A percentile compares a stretch with the other conserved stretches of the same genome.
These are phyloP conservation scores for Plectosphaerella sp. DNA, from an alignment of 2,329 filamentous ascomycete species.

Conservation along the genomic window DNA sequence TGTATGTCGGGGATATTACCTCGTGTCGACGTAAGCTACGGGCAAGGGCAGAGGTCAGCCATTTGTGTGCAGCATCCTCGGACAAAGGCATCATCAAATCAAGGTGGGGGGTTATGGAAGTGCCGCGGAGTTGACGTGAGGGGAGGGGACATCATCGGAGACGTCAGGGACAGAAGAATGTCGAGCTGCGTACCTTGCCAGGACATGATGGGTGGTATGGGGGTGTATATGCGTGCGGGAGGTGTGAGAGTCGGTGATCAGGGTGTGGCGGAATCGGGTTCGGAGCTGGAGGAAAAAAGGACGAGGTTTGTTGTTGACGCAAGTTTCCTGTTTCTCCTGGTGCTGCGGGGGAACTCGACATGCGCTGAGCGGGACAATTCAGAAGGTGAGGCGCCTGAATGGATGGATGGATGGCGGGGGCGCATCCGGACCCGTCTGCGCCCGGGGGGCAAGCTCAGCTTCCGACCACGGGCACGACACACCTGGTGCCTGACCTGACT, in stretches of 20 bases:
- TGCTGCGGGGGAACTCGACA: not conserved
- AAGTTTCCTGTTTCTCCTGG: not conserved
- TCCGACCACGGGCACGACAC: too few species aligned
- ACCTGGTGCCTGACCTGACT: too few species aligned
- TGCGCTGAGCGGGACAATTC: not conserved
- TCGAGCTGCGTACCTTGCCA: conserved; percentile 59
- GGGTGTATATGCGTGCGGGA: conserved; percentile 7
- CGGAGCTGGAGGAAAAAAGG: conserved; percentile 2
- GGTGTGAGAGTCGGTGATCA: conserved; percentile 3
- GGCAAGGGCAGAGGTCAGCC: conserved; percentile 21
- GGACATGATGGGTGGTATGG: conserved; percentile 51
- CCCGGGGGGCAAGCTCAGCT: too few species aligned
- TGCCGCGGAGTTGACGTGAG: conserved; percentile 4
- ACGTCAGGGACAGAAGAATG: conserved; percentile 10
- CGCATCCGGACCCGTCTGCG: too few species aligned
- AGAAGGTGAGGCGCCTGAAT: too few species aligned
- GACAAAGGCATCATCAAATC: not conserved
- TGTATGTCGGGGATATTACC: conserved; percentile 27
- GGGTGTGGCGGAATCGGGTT: not conserved
- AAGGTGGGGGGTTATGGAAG: conserved; percentile 7
- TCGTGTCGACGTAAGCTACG: conserved; percentile 47
- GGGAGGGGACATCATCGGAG: conserved; percentile 7
- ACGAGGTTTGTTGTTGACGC: not conserved
- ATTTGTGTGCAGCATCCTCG: not conserved
- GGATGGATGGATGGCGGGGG: too few species aligned